Conservation (phyloP, 2,329 filamentous ascomycete genomes). For the Botrytis pseudocinerea region DNA sequence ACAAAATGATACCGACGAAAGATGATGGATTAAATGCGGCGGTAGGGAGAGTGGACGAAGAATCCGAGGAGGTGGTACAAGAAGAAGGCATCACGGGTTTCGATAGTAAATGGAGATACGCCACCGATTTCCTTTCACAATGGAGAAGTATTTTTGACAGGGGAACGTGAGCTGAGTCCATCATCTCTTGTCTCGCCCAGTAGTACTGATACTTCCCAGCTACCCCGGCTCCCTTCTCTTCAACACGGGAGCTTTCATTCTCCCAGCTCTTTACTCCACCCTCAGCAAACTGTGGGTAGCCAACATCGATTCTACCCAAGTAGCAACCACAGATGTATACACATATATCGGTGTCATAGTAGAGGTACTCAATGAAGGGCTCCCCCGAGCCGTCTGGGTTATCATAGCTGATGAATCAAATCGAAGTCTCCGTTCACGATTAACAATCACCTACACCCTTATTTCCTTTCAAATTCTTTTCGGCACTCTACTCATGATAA, state of each 20-base stretch:
- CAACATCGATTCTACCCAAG: slow-evolving; percentile 61
- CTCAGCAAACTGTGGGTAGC: slow-evolving; percentile 72
- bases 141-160: background rate
- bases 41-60: background rate
- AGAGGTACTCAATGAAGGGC: slow-evolving; percentile 71
- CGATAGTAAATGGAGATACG: background rate
- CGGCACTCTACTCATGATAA: slow-evolving; percentile 60
- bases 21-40: background rate
- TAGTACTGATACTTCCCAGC: slow-evolving; percentile 32
- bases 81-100: background rate
- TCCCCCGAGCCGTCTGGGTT: slow-evolving; percentile 67
- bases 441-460: slow-evolving; percentile 63
- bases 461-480: slow-evolving; percentile 60
- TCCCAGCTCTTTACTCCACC: slow-evolving; percentile 67
- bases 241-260: slow-evolving; percentile 61
- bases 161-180: background rate
- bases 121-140: background rate
- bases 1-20: slow-evolving; percentile 13
- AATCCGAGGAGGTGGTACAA: background rate
- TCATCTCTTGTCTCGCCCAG: background rate
- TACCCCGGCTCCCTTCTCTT: slow-evolving; percentile 61
- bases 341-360: slow-evolving; percentile 68
- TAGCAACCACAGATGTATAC: slow-evolving; percentile 65
- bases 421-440: slow-evolving; percentile 50
- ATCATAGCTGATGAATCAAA: slow-evolving; percentile 66